These are phyloP conservation scores for Basipetospora chlamydospora DNA, from an alignment of 2,329 filamentous ascomycete genomes.

Conservation along the genomic window DNA sequence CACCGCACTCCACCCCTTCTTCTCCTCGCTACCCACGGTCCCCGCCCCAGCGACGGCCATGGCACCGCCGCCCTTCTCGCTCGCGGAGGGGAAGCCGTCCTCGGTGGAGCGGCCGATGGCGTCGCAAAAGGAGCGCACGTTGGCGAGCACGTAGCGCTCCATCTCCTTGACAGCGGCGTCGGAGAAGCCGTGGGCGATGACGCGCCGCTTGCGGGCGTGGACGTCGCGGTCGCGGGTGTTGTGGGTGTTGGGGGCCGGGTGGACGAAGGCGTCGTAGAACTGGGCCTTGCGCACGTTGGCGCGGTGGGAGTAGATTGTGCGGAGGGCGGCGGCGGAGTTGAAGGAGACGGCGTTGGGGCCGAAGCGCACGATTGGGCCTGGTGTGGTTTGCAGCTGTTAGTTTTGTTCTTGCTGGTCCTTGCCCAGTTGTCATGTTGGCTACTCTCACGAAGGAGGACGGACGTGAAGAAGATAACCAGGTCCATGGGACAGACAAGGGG, in stretches of 20 bases:
- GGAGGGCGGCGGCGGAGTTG: constrained; percentile 55
- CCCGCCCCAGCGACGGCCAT: constrained; percentile 8
- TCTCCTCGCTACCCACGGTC: constrained; percentile 23
- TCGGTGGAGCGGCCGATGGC: constrained; percentile 30
- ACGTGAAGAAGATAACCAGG: too few relatives aligned
- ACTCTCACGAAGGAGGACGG: too few relatives aligned
- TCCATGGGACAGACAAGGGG: background rate
- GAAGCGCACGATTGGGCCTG: constrained; percentile 56
- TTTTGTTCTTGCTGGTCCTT: too few relatives aligned
- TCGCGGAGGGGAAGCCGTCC: too few relatives aligned
- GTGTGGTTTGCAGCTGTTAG: constrained; percentile 2
- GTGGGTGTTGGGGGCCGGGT: constrained; percentile 58
- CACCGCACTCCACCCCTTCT: constrained; percentile 41
- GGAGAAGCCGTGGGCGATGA: constrained; percentile 58
- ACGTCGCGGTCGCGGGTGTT: constrained; percentile 53
- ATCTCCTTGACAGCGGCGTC: constrained; percentile 52
- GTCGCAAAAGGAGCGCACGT: constrained; percentile 52
- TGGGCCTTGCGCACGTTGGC: constrained; percentile 52
- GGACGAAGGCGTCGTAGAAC: constrained; percentile 61
- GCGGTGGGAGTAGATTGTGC: constrained; percentile 50
- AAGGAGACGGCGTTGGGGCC: constrained; percentile 66
- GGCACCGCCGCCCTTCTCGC: constrained; percentile 6
- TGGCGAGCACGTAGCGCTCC: constrained; percentile 51
- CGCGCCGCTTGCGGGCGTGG: constrained; percentile 57
- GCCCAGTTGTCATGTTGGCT: too few relatives aligned